phyloP scores from a whole-genome alignment of 2,329 filamentous ascomycete species.

The Rosellinia necatrix region DNA sequence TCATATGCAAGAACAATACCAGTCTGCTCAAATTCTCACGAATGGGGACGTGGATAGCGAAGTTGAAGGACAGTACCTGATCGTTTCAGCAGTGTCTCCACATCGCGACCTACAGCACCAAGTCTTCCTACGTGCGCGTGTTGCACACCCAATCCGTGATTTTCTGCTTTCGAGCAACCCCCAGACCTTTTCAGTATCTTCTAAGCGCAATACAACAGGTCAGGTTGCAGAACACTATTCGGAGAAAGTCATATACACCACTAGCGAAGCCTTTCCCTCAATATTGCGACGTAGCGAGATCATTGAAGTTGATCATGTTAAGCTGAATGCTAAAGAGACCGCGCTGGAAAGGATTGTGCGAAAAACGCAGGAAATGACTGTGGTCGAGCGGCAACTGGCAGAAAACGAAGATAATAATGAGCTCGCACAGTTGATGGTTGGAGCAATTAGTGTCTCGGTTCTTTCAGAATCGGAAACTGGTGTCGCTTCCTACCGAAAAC shows the following conservation, averaged over 20 bases:
- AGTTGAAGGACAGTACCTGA: conserved; percentile 87
- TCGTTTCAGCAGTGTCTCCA: conserved; percentile 78
- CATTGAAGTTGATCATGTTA: conserved; percentile 67
- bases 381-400: conserved; percentile 73
- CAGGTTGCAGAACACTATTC: conserved; percentile 74
- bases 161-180: conserved; percentile 77
- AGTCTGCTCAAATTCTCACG: conserved; percentile 79
- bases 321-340: conserved; percentile 78
- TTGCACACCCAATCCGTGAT: conserved; percentile 82
- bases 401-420: conserved; percentile 77
- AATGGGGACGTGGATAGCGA: conserved; percentile 72
- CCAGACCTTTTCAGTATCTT: conserved; percentile 77
- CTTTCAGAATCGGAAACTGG: conserved; percentile 76
- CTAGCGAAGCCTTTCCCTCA: conserved; percentile 86
- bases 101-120: conserved; percentile 82
- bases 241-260: conserved; percentile 84
- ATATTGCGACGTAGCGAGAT: conserved; percentile 89
- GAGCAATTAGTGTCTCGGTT: conserved; percentile 77
- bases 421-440: conserved; percentile 69
- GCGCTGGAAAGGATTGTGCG: conserved; percentile 87
- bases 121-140: conserved; percentile 85
- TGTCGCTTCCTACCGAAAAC: conserved; percentile 75
- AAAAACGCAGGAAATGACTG: conserved; percentile 83
- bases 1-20: conserved; percentile 89
- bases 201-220: conserved; percentile 70